Base-by-base conservation (phyloP, 2,329 filamentous ascomycete species). In the Colletotrichum simmondsii region DNA sequence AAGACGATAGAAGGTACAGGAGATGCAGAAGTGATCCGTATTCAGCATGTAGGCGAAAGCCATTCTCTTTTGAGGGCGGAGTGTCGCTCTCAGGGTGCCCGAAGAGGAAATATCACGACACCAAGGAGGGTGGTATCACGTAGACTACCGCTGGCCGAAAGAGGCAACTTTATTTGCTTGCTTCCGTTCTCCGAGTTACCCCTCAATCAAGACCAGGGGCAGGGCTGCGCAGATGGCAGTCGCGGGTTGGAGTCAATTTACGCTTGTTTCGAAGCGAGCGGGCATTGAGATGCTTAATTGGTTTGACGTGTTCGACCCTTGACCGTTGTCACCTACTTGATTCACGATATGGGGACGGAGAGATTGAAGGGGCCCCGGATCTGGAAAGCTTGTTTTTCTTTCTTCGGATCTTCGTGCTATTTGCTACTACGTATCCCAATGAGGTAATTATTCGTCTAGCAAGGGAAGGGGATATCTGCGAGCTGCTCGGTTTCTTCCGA, bases 21-120 rank as follows among this genome's bases (percentile, higher is more conserved):
- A 30, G 35, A 14, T 16, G 12, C 12, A n/a, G 42, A 49, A 19
- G 8, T 16, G 6, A 2, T 3, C 8, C 1, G 35, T 26, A 8
- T 46, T 16, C 7, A 16, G 46, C 2, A 28, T 19, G 1, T 8
- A 30, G 37, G 58, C 28, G n/a, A 26, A 7, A 11, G 12, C 42
- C 19, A 53, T 35, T 37, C 65, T 58, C 30, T 64, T 59, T 64
- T 59, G 65, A 72, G 65, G 49, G 42, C 49, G 58, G 63, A 68
- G 68, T 28, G 37, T 14, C 11, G 6, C 28, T 68, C 10, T 11
- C 37, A 19, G 63, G 11, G 26, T 3, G 63, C 42, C 8, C 24
- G 35, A 52, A 19, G 1, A 35, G 64, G 53, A 59, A 46, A 24
- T 5, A 5, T 28, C 30, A 28, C 16, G 28, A n/a, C 30, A 58